Evolutionary conservation across 2,329 filamentous ascomycete genomes (phyloP), one percentile per base, ranked within the genome.

Genomic region (Sporothrix euskadiensis): DNA sequence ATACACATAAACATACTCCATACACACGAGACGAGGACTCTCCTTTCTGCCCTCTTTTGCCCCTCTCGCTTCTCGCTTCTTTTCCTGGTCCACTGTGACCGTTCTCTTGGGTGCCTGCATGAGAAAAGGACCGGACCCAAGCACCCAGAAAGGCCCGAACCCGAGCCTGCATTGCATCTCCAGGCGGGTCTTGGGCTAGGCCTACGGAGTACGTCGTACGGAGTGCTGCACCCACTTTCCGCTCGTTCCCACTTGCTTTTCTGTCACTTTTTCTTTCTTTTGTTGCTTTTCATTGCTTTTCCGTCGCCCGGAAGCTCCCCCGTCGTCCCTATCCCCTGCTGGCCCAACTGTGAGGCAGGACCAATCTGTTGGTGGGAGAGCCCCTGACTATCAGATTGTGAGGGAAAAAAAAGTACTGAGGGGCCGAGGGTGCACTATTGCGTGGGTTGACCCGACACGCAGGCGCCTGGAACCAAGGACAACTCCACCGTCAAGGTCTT

Each of bases 101-200:
- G 61, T 65, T 26, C 39, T 47, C 61, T 47, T 65, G 61, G 57
- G 59, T 65, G 61, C 39, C n/a, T 65, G 39, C 59, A 63, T 32
- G 59, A 63, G 32, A 7, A 19, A 8, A 35, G 35, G 35, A 35
- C 35, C 35, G n/a, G 49, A 8, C 49, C 49, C 19, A 54, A 44
- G 35, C 35, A 35, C 35, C 35, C 35, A 35, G 35, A 35, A 44
- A 12, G 9, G 6, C 3, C 56, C 30, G 32, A 61, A n/a, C 16
- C 19, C n/a, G 16, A 22, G n/a, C 39, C 10, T 44, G 59, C 59
- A 65, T 44, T 44, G 59, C 59, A 65, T 65, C 41, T 6, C 41
- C 41, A 9, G 41, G 41, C 6, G 41, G 41, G 41, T 44, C 41
- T 44, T 44, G 41, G 32, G 32, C 54, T 4, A 35, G 10, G 30